phyloP scores from a whole-genome alignment of 352 stramenopile species.

The Phytophthora meadii region DNA sequence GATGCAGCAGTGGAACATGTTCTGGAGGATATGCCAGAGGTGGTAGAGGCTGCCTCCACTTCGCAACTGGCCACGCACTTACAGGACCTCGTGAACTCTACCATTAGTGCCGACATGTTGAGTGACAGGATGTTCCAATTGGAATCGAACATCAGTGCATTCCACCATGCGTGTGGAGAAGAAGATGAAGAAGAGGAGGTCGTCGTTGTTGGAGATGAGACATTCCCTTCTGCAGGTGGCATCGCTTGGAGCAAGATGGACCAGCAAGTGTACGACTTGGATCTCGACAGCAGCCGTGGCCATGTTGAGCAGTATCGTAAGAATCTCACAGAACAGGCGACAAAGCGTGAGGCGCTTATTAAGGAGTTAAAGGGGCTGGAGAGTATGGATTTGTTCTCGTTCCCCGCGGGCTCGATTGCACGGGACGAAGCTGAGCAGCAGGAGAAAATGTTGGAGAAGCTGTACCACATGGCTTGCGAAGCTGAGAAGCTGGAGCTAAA shows the following conservation, averaged over 20 bases:
- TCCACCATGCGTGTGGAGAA: slow-evolving; percentile 69
- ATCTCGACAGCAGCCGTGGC: slow-evolving; percentile 69
- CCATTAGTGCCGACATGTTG: slow-evolving; percentile 84
- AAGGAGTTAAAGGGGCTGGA: slow-evolving; percentile 52
- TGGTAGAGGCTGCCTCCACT: slow-evolving; percentile 62
- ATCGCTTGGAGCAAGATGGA: slow-evolving; percentile 82
- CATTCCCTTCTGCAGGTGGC: slow-evolving; percentile 40
- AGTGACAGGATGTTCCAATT: slow-evolving; percentile 92
- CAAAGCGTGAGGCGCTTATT: slow-evolving; percentile 70
- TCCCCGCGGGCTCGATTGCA: slow-evolving; percentile 38
- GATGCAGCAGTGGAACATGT: slow-evolving; percentile 49
- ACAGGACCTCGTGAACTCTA: slow-evolving; percentile 81
- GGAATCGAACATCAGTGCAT: slow-evolving; percentile 77
- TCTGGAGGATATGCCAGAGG: slow-evolving; percentile 75
- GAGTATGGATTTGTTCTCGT: slow-evolving; percentile 56
- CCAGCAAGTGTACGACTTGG: slow-evolving; percentile 81
- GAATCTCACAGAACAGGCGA: slow-evolving; percentile 70
- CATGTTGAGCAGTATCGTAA: slow-evolving; percentile 84
- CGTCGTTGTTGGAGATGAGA: slow-evolving; percentile 17
- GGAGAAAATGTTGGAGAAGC: slow-evolving; percentile 48
- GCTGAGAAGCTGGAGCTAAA: slow-evolving; percentile 62
- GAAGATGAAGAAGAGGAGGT: slow-evolving; percentile 32
- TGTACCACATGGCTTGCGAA: slow-evolving; percentile 65
- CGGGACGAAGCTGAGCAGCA: slow-evolving; percentile 54
- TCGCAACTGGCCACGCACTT: slow-evolving; percentile 49